Evolutionary conservation across 768 basidiomycete genomes (phyloP).

Genomic region (Peribolospora kevripleyi): DNA sequence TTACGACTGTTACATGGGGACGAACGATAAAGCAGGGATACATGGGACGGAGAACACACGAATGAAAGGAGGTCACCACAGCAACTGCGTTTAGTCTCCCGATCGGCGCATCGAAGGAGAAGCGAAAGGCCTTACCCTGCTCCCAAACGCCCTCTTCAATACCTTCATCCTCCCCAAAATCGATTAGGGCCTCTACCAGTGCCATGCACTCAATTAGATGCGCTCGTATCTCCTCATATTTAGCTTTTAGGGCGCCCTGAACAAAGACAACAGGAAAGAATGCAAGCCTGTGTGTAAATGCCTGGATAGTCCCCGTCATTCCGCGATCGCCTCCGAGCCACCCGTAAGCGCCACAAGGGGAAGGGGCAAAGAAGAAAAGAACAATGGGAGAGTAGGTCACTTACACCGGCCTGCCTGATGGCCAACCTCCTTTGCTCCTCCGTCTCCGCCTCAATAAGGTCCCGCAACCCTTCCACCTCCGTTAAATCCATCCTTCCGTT

Average conservation of each 20-base stretch:
- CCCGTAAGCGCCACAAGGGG: not conserved
- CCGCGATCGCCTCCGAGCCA: not conserved
- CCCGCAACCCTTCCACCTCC: slow-evolving; percentile 66
- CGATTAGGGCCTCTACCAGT: slow-evolving; percentile 65
- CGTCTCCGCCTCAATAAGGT: slow-evolving; percentile 71
- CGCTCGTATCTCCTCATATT: slow-evolving; percentile 38
- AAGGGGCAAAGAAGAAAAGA: not conserved
- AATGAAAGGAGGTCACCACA: not conserved
- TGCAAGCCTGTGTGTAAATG: not conserved
- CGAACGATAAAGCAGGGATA: not conserved
- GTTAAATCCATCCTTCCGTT: slow-evolving; percentile 63
- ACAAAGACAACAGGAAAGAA: not conserved
- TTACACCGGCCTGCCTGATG: slow-evolving; percentile 39
- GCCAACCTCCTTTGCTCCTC: slow-evolving; percentile 56
- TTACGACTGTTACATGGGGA: slow-evolving; percentile 25
- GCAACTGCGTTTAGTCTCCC: not conserved
- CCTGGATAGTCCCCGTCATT: slow-evolving; percentile 2
- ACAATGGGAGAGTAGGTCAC: slow-evolving; percentile 14
- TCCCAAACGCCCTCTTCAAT: slow-evolving; percentile 60
- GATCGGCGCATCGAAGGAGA: not conserved
- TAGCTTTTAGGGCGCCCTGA: slow-evolving; percentile 38
- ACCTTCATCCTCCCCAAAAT: slow-evolving; percentile 79
- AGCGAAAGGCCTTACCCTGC: slow-evolving; percentile 26
- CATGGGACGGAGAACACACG: not conserved
- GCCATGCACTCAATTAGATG: slow-evolving; percentile 50